Evolutionary conservation across 371 early-diverging fungal species (phyloP).

Genomic region (Lichtheimia ornata): DNA sequence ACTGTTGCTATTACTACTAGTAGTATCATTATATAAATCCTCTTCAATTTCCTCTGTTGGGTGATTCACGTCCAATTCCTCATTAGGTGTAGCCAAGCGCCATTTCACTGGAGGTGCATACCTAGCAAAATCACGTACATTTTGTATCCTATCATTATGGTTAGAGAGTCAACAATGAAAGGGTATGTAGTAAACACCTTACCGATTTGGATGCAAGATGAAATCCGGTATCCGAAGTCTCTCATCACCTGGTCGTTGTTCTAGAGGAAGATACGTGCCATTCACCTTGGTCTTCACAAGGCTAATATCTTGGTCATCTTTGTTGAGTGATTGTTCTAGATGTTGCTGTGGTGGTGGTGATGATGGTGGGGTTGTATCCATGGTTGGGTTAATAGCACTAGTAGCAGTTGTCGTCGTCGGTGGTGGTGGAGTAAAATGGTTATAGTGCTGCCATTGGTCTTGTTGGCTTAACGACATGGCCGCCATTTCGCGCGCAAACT

Average conservation of each 20-base stretch:
- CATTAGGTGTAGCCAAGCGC: slow-evolving; percentile 13
- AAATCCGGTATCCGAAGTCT: slow-evolving; percentile 39
- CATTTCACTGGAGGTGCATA: slow-evolving; percentile 6
- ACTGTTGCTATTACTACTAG: background rate
- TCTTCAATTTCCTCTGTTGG: background rate
- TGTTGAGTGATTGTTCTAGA: background rate
- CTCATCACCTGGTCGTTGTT: slow-evolving; percentile 27
- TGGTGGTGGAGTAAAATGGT: background rate
- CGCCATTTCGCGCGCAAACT: slow-evolving; percentile 18
- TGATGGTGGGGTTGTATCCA: background rate
- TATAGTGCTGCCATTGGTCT: background rate
- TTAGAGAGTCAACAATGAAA: background rate
- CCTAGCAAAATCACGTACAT: background rate
- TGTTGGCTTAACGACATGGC: slow-evolving; percentile 19
- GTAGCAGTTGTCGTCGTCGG: slow-evolving; percentile 5
- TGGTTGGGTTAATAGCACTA: no score
- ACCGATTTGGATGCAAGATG: slow-evolving; percentile 15
- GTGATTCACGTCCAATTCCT: slow-evolving; percentile 10
- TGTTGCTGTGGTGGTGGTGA: background rate
- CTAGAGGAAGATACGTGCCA: slow-evolving; percentile 31
- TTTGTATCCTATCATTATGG: background rate
- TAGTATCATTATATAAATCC: background rate
- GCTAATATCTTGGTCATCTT: slow-evolving; percentile 9
- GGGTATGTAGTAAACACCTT: background rate
- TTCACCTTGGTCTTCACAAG: slow-evolving; percentile 24